phyloP scores from a whole-genome alignment of 805 yeast genomes.

The Candida sonorensis region DNA sequence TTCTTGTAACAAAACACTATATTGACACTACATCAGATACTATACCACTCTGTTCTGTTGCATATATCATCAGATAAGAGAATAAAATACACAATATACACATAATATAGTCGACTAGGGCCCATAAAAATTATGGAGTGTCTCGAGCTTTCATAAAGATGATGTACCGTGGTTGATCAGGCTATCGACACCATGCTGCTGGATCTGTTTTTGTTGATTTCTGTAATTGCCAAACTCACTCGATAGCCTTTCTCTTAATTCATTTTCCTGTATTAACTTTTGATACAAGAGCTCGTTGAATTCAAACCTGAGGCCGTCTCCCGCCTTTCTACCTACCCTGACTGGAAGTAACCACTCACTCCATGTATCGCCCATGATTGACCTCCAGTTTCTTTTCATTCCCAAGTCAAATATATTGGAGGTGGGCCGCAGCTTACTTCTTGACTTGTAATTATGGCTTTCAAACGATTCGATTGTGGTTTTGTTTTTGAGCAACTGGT shows the following conservation, averaged over 20 bases:
- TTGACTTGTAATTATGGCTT: slow-evolving; percentile 37
- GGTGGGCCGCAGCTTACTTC: slow-evolving; percentile 32
- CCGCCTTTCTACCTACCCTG: slow-evolving; percentile 12
- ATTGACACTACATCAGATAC: too few species aligned
- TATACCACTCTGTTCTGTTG: too few species aligned
- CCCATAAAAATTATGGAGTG: too few species aligned
- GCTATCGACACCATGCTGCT: slow-evolving; percentile 12
- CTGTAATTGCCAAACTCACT: slow-evolving; percentile 30
- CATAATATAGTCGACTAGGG: too few species aligned
- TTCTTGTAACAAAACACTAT: too few species aligned
- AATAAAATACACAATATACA: too few species aligned
- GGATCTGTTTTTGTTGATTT: slow-evolving; percentile 15
- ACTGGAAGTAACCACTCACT: slow-evolving; percentile 68
- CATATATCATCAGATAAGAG: too few species aligned
- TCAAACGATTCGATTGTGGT: slow-evolving; percentile 82
- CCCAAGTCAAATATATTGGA: slow-evolving; percentile 82
- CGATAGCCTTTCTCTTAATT: slow-evolving; percentile 39
- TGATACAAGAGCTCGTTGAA: slow-evolving; percentile 37
- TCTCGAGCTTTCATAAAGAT: too few species aligned
- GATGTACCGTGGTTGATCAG: too few species aligned
- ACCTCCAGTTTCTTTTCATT: slow-evolving; percentile 47
- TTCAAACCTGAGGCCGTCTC: slow-evolving; percentile 47
- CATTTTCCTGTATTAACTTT: slow-evolving; percentile 33
- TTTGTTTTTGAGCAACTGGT: slow-evolving; percentile 52
- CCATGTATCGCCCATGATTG: slow-evolving; percentile 67